Evolutionary conservation across 805 yeast species (phyloP), one percentile per base, ranked within the genome.

Genomic region (Metschnikowia aberdeeniae): DNA sequence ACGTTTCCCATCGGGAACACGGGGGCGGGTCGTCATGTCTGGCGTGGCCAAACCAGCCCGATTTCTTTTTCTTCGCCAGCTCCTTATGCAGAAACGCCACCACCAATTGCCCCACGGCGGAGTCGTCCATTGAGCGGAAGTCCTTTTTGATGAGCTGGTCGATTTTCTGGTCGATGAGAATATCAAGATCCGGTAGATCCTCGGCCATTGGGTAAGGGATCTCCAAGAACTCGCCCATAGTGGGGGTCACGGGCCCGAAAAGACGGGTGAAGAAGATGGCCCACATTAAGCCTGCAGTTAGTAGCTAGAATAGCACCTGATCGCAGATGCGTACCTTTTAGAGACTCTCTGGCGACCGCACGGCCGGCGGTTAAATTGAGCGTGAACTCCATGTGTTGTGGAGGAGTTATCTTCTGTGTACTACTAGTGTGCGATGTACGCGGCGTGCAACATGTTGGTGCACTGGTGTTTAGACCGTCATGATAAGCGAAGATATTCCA

Each of bases 201-300:
- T 61, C 66, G 2, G 71, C 74, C 53, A 70, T 67, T 0, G 86
- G 82, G 53, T 83, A 85, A 4, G 86, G 73, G 3, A 83, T 69
- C 13, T 76, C 82, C 8, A 77, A 61, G 42, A 81, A 79, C 50
- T 80, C 82, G n/a, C 66, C 63, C 4, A 78, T 73, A 12, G 66
- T 61, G 1, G 90, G 89, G 1, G 65, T 61, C 13, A 84, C 68
- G 1, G 82, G 73, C 0, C 90, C 92, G 57, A 86, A 80, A 24
- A 84, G 65, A 36, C 95, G 66, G 44, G 81, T 78, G 60, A 86
- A 86, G 59, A 86, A 77, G 14, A 86, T 78, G 2, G 86, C 68
- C 69, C 86, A 81, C 44, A 86, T 60, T 24, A 84, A 63, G 1
- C 85, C 87, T 71, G 46, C 7, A 14, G 54, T 54, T 51, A 52